phyloP scores from a whole-genome alignment of 169 alveolate species.

The Eimeria brunetti region DNA sequence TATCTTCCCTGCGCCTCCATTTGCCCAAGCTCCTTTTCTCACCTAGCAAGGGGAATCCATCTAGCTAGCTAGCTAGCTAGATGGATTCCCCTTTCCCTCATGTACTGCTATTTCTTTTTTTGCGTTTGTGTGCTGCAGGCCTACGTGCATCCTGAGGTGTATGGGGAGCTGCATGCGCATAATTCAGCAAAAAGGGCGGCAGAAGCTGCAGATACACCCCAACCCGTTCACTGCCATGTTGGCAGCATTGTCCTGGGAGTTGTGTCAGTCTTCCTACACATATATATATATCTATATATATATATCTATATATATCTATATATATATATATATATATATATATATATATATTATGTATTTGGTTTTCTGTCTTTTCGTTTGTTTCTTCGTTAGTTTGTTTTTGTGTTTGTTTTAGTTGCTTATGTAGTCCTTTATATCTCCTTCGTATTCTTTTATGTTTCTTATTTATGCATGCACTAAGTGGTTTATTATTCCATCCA shows the following conservation, averaged over 20 bases:
- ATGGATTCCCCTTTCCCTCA: not conserved
- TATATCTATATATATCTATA: no score
- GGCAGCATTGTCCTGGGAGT: constrained; percentile 47
- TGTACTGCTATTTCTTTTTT: not conserved
- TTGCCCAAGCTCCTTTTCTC: no score
- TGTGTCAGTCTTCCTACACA: not conserved
- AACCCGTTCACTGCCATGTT: constrained; percentile 50
- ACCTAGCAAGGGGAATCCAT: no score
- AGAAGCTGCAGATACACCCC: not conserved
- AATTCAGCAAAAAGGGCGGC: constrained; percentile 20
- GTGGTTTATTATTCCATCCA: not conserved
- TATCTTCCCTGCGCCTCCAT: no score
- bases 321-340: no score
- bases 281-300: no score
- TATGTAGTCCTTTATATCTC: no score
- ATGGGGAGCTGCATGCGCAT: constrained; percentile 33
- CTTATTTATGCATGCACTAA: not conserved
- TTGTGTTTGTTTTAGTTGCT: no score
- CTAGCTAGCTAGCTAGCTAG: no score
- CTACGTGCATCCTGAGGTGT: constrained; percentile 65
- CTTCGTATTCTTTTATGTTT: not conserved
- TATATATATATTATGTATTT: no score
- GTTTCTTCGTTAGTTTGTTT: no score
- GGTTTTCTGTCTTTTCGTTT: no score
- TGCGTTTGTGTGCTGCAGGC: constrained; percentile 55